phyloP scores from a whole-genome alignment of 2,329 filamentous ascomycete species.

The Monilinia aucupariae region DNA sequence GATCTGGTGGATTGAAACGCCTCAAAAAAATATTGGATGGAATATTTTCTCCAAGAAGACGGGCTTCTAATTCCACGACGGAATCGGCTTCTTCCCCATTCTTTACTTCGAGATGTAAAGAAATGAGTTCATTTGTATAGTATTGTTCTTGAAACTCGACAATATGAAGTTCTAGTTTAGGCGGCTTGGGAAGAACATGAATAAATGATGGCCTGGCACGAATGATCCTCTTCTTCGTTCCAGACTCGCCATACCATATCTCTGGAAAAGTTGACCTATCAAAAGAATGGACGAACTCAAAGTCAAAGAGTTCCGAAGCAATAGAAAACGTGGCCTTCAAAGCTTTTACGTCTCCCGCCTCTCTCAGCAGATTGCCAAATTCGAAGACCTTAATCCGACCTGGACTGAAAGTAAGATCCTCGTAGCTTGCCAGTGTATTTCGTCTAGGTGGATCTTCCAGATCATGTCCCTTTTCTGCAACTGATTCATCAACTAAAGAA shows the following conservation, averaged over 20 bases:
- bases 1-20: slow-evolving; percentile 4
- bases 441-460: slow-evolving; percentile 30
- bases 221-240: slow-evolving; percentile 43
- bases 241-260: slow-evolving; percentile 47
- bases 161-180: slow-evolving; percentile 76
- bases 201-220: slow-evolving; percentile 51
- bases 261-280: slow-evolving; percentile 40
- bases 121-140: slow-evolving; percentile 76
- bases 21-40: slow-evolving; percentile 43
- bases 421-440: slow-evolving; percentile 46
- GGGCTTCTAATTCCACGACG: slow-evolving; percentile 63
- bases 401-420: slow-evolving; percentile 61
- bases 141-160: slow-evolving; percentile 62
- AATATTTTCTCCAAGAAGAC: slow-evolving; percentile 55
- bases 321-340: slow-evolving; percentile 58
- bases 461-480: background rate
- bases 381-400: slow-evolving; percentile 66
- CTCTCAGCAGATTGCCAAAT: slow-evolving; percentile 67
- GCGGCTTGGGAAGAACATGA: slow-evolving; percentile 78
- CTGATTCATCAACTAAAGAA: slow-evolving; percentile 22
- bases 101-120: slow-evolving; percentile 61
- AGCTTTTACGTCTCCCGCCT: slow-evolving; percentile 71
- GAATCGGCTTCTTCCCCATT: slow-evolving; percentile 83
- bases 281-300: slow-evolving; percentile 60
- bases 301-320: slow-evolving; percentile 58